Percentiles rank a stretch among this genome's conserved stretches.
phyloP scores from a whole-genome alignment of 148 eudicot genomes.

The Polygonum aviculare region DNA sequence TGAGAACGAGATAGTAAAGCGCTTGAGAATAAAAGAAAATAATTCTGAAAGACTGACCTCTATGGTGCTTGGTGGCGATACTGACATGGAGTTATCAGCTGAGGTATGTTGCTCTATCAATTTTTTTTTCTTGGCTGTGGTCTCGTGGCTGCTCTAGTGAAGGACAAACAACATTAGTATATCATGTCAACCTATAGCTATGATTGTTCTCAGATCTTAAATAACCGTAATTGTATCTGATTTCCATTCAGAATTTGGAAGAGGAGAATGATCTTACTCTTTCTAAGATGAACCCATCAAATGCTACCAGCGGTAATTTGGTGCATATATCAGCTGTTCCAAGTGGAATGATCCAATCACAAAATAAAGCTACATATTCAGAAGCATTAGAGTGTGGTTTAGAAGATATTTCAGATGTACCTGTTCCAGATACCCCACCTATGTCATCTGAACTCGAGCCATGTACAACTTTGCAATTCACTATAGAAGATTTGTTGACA shows the following conservation, averaged over 20 bases:
- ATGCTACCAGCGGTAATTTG: constrained; percentile 3
- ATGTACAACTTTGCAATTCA: constrained; percentile 61
- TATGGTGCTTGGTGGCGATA: constrained; percentile 17
- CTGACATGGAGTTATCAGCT: constrained; percentile 17
- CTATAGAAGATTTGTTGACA: constrained; percentile 50
- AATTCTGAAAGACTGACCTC: constrained; percentile 14
- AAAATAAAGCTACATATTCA: constrained; percentile 20
- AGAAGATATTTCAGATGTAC: constrained; percentile 26
- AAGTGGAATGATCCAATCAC: background rate
- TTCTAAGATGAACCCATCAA: constrained; percentile 18
- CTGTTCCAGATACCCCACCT: constrained; percentile 26
- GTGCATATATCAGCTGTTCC: background rate
- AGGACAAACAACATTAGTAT: background rate
- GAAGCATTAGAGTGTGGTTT: constrained; percentile 17
- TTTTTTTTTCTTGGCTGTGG: background rate
- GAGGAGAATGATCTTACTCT: constrained; percentile 20
- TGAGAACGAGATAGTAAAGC: constrained; percentile 24
- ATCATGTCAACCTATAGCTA: background rate
- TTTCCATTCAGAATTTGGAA: constrained; percentile 31
- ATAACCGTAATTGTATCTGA: background rate
- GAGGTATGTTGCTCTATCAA: constrained; percentile 35
- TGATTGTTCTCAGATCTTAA: background rate
- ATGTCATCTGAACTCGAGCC: constrained; percentile 27
- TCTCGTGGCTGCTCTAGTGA: background rate
- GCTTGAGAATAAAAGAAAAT: constrained; percentile 21